phyloP scores from a whole-genome alignment of 495 filamentous ascomycete species.

The Lasiosphaeriaceae sp. region DNA sequence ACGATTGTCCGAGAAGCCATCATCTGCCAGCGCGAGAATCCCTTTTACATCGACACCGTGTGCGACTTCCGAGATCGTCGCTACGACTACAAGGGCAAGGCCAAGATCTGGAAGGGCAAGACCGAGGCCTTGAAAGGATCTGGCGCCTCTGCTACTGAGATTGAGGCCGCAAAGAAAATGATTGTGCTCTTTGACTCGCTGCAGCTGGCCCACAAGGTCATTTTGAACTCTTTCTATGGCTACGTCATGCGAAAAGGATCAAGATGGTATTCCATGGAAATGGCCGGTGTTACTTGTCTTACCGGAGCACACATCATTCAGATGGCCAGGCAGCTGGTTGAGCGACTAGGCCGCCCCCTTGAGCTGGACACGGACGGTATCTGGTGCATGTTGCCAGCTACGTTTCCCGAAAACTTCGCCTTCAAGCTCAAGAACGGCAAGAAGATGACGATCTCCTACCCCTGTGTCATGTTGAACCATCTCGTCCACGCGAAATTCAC shows the following conservation, averaged over 20 bases:
- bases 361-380: constrained; percentile 99
- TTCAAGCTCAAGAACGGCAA: constrained; percentile 94
- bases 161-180: constrained; percentile 98
- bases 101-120: constrained; percentile 98
- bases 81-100: constrained; percentile 96
- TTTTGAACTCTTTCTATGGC: constrained; percentile 98
- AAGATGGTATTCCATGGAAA: constrained; percentile 99
- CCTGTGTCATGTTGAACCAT: constrained; percentile 99
- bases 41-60: constrained; percentile 97
- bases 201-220: constrained; percentile 97
- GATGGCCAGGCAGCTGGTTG: constrained; percentile 90
- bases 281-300: constrained; percentile 97
- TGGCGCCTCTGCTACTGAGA: constrained; percentile 69
- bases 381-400: constrained; percentile 98
- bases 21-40: constrained; percentile 97
- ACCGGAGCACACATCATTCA: constrained; percentile 98
- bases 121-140: constrained; percentile 78
- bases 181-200: constrained; percentile 93
- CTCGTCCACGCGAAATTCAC: constrained; percentile 93
- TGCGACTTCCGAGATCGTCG: constrained; percentile 91
- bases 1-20: constrained; percentile 94
- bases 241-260: constrained; percentile 99
- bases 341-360: constrained; percentile 86
- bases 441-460: constrained; percentile 92
- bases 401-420: constrained; percentile 93